These are phyloP conservation scores for Cytospora schulzeri DNA, from an alignment of 2,329 filamentous ascomycete species.

Conservation along the genomic window DNA sequence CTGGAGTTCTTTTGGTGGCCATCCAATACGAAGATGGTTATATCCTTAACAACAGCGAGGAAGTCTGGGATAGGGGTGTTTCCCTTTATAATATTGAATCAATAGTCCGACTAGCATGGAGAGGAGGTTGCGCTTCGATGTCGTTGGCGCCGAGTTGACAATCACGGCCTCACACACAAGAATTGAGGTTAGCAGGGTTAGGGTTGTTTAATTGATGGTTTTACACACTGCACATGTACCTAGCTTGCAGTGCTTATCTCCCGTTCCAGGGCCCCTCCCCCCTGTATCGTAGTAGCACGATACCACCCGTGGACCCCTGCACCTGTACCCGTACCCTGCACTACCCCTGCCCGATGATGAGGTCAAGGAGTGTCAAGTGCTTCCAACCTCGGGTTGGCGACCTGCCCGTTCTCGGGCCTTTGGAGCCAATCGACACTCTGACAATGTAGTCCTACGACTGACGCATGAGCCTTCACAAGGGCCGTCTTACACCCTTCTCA, in stretches of 20 bases:
- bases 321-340: too few relatives aligned
- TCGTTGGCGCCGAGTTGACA: background rate
- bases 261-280: too few relatives aligned
- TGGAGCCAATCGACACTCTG: constrained; percentile 8
- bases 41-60: too few relatives aligned
- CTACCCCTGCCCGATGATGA: constrained; percentile 10
- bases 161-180: too few relatives aligned
- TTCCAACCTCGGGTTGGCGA: constrained; percentile 2
- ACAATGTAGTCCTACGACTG: constrained; percentile 3
- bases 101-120: background rate
- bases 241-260: background rate
- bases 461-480: constrained; percentile 5
- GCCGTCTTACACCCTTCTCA: constrained; percentile 7
- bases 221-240: too few relatives aligned
- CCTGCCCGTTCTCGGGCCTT: constrained; percentile 7
- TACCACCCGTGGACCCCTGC: too few relatives aligned
- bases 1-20: too few relatives aligned
- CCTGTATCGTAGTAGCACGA: too few relatives aligned
- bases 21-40: too few relatives aligned
- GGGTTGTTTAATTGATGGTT: background rate
- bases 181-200: background rate
- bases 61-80: too few relatives aligned
- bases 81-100: background rate
- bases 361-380: constrained; percentile 17
- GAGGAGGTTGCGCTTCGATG: background rate